Base-by-base conservation (phyloP, 768 basidiomycete species). In the Crepidotus variabilis region DNA sequence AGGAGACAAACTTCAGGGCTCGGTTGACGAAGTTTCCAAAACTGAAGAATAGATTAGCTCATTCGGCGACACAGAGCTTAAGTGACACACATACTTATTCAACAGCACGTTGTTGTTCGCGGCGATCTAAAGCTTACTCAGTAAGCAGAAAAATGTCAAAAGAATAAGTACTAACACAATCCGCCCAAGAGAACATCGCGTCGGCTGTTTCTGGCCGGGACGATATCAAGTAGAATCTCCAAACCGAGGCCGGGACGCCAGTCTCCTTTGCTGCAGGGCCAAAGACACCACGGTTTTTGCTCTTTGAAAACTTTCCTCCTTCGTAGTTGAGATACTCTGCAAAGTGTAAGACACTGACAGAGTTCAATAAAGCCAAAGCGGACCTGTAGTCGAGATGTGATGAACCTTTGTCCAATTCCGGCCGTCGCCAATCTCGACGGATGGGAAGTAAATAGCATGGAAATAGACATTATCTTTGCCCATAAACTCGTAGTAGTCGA, bases 401-500 rank as follows among this genome's bases (percentile, higher is more conserved):
- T 96, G 90, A 2, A 98, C 79, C 69, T 75, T 94, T 22, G 96
- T 97, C 97, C 97, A 99, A 59, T 87, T 76, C 51, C 92, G 84
- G 16, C 92, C 90, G 61, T 98, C 94, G 2, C 86, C 97, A 57
- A 98, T 74, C 65, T 92, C 83, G 56, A 94, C 86, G 2, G 92
- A 87, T 24, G 97, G 96, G 78, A 87, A 99, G 64, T 93, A 93
- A 39, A 99, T 85, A 0, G 93, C 93, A 71, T 99, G 97, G 84
- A 99, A 99, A 72, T 96, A 98, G 50, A 95, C 93, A 60, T 94
- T 98, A 69, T 98, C 96, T 75, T 99, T 99, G 68, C 97, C 97
- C 97, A 99, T 99, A 79, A 99, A 99, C 71, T 99, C 96, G 75
- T 93, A 97, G 51, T 98, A 76, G 63, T 84, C 79, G 57, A 99